These are phyloP conservation scores for Scedosporium boydii DNA, from an alignment of 2,329 filamentous ascomycete genomes.

Conservation along the genomic window DNA sequence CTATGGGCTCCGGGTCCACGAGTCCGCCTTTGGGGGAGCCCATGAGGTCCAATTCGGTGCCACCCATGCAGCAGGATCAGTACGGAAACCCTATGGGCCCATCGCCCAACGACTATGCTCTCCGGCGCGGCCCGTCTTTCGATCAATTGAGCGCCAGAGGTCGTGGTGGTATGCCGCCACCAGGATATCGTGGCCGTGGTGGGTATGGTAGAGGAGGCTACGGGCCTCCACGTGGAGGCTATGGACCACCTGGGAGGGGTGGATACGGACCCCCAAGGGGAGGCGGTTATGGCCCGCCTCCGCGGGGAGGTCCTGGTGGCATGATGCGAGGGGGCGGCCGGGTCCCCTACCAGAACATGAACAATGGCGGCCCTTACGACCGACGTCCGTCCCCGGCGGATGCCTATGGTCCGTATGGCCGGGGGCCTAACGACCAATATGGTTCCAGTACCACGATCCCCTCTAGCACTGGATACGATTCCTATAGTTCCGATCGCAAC, in stretches of 20 bases:
- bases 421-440: conserved; percentile 19
- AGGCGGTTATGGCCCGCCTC: conserved; percentile 32
- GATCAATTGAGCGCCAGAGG: conserved; percentile 43
- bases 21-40: conserved; percentile 21
- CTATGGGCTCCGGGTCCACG: conserved; percentile 28
- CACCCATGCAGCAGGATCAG: conserved; percentile 39
- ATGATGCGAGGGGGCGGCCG: conserved; percentile 21
- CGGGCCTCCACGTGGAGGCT: conserved; percentile 32
- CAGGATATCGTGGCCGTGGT: conserved; percentile 33
- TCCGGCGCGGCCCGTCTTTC: conserved; percentile 34
- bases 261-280: conserved; percentile 31
- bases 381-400: conserved; percentile 26
- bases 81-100: conserved; percentile 51
- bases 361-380: conserved; percentile 25
- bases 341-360: conserved; percentile 34
- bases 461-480: conserved; percentile 21
- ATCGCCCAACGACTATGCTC: conserved; percentile 30
- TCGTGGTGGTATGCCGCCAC: conserved; percentile 32
- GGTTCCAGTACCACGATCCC: conserved; percentile 20
- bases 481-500: conserved; percentile 19
- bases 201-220: conserved; percentile 38
- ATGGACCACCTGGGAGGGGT: conserved; percentile 35
- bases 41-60: conserved; percentile 29
- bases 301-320: conserved; percentile 16
- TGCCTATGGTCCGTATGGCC: conserved; percentile 27